Conservation (phyloP, 345 rosid genomes). For the Bruguiera gymnorhiza region DNA sequence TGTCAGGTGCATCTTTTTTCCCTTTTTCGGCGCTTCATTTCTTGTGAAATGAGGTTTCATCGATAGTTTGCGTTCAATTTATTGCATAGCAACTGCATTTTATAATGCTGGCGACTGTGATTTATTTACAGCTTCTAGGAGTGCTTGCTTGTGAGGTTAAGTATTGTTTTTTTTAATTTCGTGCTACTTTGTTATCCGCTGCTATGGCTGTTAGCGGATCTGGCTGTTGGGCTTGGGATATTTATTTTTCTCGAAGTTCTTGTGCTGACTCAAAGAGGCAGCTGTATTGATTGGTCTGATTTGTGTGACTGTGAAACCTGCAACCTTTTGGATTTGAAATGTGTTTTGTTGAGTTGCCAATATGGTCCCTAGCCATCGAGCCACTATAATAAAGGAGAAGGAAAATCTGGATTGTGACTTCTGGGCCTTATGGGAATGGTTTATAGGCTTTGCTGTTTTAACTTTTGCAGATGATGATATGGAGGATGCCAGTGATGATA, state of each 20-base stretch:
- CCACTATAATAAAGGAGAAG: not conserved
- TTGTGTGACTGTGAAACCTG: not conserved
- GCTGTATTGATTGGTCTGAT: not conserved
- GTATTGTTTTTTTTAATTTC: no score
- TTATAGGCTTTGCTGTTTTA: not conserved
- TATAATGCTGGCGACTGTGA: no score
- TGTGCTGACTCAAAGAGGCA: no score
- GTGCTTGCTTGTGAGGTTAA: no score
- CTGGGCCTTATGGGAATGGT: not conserved
- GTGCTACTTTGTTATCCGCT: no score
- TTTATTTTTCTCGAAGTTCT: no score
- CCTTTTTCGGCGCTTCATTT: not conserved
- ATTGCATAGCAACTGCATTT: no score
- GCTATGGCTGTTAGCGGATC: no score
- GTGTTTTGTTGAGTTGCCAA: not conserved
- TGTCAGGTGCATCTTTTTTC: not conserved
- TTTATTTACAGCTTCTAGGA: no score
- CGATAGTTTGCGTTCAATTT: not conserved
- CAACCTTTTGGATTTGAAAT: not conserved
- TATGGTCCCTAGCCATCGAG: not conserved
- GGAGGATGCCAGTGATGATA: slow-evolving; percentile 35
- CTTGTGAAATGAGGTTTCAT: not conserved
- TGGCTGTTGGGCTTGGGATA: no score
- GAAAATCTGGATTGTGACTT: not conserved
- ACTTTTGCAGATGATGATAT: slow-evolving; percentile 43